Evolutionary conservation across 345 rosid genomes (phyloP).

Genomic region (Aegle marmelos): DNA sequence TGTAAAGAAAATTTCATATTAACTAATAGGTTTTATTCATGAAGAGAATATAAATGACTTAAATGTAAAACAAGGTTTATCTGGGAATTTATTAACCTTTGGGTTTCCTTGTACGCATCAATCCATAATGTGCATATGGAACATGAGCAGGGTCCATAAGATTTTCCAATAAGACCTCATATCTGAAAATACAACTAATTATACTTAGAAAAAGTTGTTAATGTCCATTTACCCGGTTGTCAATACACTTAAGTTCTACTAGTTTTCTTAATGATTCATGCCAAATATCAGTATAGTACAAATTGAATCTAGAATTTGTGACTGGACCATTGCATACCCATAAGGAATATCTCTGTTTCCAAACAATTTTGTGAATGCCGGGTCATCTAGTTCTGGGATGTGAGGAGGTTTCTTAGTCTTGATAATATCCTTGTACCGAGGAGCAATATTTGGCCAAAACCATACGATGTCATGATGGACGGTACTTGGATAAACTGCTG

Average conservation of each 20-base stretch:
- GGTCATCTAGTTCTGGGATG: slow-evolving; percentile 75
- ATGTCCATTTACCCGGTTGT: background rate
- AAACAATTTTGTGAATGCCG: slow-evolving; percentile 55
- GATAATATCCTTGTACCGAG: slow-evolving; percentile 61
- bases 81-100: slow-evolving; percentile 31
- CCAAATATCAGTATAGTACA: background rate
- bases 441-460: slow-evolving; percentile 92
- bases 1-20: slow-evolving; percentile 24
- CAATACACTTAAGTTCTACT: background rate
- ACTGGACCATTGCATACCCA: slow-evolving; percentile 43
- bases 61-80: background rate
- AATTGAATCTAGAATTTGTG: background rate
- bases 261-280: background rate
- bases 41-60: background rate
- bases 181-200: slow-evolving; percentile 47
- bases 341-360: slow-evolving; percentile 79
- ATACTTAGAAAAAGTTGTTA: background rate
- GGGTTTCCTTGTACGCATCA: slow-evolving; percentile 44
- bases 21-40: slow-evolving; percentile 1
- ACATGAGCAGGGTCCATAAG: slow-evolving; percentile 96
- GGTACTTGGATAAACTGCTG: slow-evolving; percentile 62
- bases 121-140: slow-evolving; percentile 84
- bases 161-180: slow-evolving; percentile 79
- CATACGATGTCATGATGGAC: slow-evolving; percentile 80
- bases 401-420: slow-evolving; percentile 65